These are phyloP conservation scores for Delonix regia DNA, from an alignment of 306 rosid genomes.

Conservation along the genomic window DNA sequence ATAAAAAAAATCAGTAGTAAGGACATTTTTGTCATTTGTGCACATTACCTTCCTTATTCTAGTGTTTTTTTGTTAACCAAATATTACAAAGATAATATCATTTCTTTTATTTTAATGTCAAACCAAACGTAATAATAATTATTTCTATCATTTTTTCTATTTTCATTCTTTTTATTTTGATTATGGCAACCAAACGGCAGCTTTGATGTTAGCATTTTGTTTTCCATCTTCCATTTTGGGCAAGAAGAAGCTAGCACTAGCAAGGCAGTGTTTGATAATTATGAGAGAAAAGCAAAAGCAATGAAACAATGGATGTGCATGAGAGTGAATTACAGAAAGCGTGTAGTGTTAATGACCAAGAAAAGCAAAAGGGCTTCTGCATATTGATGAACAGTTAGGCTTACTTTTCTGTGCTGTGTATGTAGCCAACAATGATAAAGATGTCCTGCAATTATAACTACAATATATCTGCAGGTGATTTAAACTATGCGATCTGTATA, in stretches of 20 bases:
- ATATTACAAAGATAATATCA: too few species aligned
- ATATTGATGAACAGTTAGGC: slow-evolving; percentile 9
- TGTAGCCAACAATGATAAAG: slow-evolving; percentile 23
- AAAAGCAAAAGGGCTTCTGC: background rate
- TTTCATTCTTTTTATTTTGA: too few species aligned
- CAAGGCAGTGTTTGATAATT: background rate
- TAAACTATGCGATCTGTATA: background rate
- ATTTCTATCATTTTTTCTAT: too few species aligned
- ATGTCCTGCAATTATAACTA: background rate
- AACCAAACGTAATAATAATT: too few species aligned
- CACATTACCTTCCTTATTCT: too few species aligned
- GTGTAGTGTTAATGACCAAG: background rate
- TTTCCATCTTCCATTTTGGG: too few species aligned
- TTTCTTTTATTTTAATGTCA: too few species aligned
- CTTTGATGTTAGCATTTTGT: background rate
- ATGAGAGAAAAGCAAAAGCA: background rate
- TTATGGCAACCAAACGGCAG: too few species aligned
- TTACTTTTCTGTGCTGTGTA: background rate
- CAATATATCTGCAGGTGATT: background rate
- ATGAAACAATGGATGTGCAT: background rate
- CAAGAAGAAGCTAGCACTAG: background rate
- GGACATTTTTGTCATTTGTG: too few species aligned
- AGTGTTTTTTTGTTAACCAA: too few species aligned
- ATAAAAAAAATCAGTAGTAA: too few species aligned
- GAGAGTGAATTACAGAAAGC: background rate